Conservation (phyloP, 176 grass and related monocot species). For the Microstegium vimineum region DNA sequence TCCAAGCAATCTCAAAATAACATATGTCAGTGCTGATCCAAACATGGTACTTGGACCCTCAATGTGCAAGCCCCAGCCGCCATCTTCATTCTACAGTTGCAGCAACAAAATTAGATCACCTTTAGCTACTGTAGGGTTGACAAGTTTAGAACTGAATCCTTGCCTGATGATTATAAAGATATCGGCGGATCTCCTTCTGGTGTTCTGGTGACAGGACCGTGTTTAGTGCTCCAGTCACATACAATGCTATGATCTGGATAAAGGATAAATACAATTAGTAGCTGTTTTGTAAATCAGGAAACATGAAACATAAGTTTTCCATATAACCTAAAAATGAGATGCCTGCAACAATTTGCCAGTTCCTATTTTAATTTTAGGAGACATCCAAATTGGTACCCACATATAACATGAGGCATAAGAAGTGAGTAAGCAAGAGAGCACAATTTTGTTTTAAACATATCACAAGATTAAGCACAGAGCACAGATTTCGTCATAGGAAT, state of each 20-base stretch:
- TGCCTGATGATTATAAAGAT: constrained; percentile 95
- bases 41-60: constrained; percentile 93
- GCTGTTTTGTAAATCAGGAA: not conserved
- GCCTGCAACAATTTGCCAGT: not conserved
- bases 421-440: not conserved
- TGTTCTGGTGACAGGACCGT: constrained; percentile 66
- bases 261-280: constrained; percentile 13
- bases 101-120: constrained; percentile 20
- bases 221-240: constrained; percentile 63
- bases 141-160: constrained; percentile 9
- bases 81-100: constrained; percentile 75
- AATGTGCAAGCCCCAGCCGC: constrained; percentile 96
- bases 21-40: constrained; percentile 80
- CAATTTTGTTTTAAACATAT: not conserved
- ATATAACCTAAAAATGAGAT: not conserved
- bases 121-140: not conserved
- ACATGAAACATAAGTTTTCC: not conserved
- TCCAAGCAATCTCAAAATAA: constrained; percentile 84
- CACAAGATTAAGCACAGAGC: not conserved
- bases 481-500: not conserved
- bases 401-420: not conserved
- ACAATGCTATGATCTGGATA: constrained; percentile 69
- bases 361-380: constrained; percentile 2
- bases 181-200: constrained; percentile 72
- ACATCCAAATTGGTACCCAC: not conserved